These are phyloP conservation scores for Diaporthe sp. DNA, from an alignment of 2,329 filamentous ascomycete species.

Conservation along the genomic window DNA sequence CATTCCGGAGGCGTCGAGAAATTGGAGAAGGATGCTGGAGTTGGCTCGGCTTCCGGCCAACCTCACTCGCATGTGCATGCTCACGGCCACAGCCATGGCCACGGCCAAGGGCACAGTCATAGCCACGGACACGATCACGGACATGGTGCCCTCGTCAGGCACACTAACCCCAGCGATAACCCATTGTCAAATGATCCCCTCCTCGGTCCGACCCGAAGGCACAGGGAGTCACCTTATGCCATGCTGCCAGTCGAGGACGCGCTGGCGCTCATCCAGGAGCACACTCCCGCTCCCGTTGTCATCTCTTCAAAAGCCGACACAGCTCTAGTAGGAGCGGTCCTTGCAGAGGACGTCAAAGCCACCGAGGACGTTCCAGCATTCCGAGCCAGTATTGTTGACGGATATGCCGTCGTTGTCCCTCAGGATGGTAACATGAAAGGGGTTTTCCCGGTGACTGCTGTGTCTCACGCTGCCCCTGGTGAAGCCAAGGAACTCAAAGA, in stretches of 20 bases:
- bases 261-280: conserved; percentile 76
- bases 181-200: conserved; percentile 72
- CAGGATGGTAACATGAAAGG: conserved; percentile 77
- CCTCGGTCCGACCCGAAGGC: conserved; percentile 75
- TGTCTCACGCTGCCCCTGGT: conserved; percentile 87
- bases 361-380: conserved; percentile 91
- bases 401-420: conserved; percentile 86
- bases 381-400: conserved; percentile 95
- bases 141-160: conserved; percentile 77
- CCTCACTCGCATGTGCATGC: conserved; percentile 48
- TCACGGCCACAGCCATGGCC: conserved; percentile 51
- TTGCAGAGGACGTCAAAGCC: conserved; percentile 87
- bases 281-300: conserved; percentile 76
- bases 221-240: conserved; percentile 90
- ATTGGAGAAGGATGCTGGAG: conserved; percentile 85
- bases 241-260: conserved; percentile 92
- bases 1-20: conserved; percentile 87
- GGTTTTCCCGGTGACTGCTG: conserved; percentile 85
- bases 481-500: conserved; percentile 74
- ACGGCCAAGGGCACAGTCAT: conserved; percentile 65
- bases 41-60: conserved; percentile 54
- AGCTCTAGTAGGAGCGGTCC: conserved; percentile 78
- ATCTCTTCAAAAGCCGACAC: conserved; percentile 73
- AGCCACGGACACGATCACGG: conserved; percentile 71
- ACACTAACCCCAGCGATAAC: conserved; percentile 74